Conservation (phyloP, 2,329 filamentous ascomycete species). For the Penicillium italicum region DNA sequence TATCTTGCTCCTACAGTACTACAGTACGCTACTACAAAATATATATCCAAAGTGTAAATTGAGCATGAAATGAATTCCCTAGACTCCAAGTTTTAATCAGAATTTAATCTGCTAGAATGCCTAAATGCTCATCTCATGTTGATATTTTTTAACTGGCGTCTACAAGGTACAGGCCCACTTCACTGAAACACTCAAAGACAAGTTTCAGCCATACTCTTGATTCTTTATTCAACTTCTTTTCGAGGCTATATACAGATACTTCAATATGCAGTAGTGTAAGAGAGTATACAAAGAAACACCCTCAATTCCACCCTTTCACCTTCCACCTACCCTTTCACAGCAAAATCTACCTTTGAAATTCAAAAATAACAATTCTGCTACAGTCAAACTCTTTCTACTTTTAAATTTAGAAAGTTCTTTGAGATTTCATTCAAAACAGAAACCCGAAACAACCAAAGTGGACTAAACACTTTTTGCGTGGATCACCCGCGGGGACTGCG, state of each 20-base stretch:
- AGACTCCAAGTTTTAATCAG: too few species aligned
- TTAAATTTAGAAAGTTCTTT: neutral
- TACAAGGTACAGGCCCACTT: too few species aligned
- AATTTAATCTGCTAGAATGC: too few species aligned
- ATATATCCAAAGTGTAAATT: too few species aligned
- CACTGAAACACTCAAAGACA: neutral
- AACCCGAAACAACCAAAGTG: neutral
- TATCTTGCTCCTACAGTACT: too few species aligned
- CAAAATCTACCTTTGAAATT: neutral
- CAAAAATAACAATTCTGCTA: neutral
- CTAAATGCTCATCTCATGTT: too few species aligned
- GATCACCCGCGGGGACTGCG: constrained; percentile 26
- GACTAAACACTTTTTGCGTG: constrained; percentile 1
- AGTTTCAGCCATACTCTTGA: neutral
- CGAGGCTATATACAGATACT: neutral
- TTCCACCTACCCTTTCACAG: neutral
- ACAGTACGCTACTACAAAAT: too few species aligned
- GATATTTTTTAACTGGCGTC: too few species aligned
- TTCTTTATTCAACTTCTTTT: neutral
- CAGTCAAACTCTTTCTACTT: neutral
- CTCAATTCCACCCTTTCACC: neutral
- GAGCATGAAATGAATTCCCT: too few species aligned
- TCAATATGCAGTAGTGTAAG: neutral
- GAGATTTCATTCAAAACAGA: neutral
- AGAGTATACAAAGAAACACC: neutral